Conservation (phyloP, 495 filamentous ascomycete species). For the Copromyces sp. region DNA sequence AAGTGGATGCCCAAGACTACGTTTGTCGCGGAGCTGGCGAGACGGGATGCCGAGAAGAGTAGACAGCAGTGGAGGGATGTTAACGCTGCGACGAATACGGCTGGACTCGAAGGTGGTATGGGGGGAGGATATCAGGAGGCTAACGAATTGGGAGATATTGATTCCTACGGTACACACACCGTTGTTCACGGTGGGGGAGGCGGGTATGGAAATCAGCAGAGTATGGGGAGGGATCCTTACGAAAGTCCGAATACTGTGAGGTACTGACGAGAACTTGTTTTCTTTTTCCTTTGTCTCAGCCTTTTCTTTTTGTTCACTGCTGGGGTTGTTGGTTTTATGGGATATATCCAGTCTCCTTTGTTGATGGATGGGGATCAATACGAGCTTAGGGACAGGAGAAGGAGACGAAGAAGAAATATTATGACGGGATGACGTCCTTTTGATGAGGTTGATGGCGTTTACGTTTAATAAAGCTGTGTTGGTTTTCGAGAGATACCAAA, state of each 20-base stretch:
- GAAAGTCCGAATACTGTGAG: neutral
- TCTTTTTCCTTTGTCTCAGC: neutral
- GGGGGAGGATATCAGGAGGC: neutral
- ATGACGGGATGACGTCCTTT: neutral
- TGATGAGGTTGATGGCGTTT: neutral
- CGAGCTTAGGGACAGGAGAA: neutral
- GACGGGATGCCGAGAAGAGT: neutral
- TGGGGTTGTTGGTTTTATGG: neutral
- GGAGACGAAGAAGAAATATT: neutral
- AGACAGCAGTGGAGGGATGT: neutral
- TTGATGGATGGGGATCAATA: neutral
- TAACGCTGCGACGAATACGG: neutral
- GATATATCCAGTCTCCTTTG: neutral
- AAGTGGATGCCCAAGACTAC: constrained; percentile 62
- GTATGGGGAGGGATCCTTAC: neutral
- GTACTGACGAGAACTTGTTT: neutral
- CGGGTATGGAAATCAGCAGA: neutral
- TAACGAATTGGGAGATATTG: neutral
- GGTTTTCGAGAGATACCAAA: neutral
- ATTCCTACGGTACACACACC: neutral
- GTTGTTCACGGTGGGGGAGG: neutral
- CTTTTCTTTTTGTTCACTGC: neutral
- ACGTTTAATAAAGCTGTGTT: neutral
- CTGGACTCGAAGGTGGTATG: neutral
- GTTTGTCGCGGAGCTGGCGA: constrained; percentile 42